phyloP scores from a whole-genome alignment of 495 filamentous ascomycete species.

The Rhypophila decipiens region DNA sequence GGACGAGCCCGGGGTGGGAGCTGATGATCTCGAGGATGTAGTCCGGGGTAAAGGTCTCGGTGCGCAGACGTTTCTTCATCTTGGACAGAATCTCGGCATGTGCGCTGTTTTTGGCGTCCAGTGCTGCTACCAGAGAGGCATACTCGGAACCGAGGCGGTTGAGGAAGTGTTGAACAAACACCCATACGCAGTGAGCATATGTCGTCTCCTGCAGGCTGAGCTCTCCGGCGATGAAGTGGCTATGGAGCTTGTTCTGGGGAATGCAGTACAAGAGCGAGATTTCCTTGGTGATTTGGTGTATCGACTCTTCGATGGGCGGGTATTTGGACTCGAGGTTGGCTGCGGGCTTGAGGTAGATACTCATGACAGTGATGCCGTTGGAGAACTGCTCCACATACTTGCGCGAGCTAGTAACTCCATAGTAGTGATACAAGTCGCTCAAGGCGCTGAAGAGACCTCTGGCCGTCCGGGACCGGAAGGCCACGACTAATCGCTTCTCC shows the following conservation, averaged over 20 bases:
- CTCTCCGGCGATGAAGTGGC: constrained; percentile 77
- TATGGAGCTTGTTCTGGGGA: constrained; percentile 91
- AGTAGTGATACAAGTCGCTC: constrained; percentile 97
- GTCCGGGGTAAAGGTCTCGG: constrained; percentile 94
- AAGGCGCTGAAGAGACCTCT: constrained; percentile 91
- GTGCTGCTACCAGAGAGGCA: constrained; percentile 70
- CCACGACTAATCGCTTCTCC: constrained; percentile 90
- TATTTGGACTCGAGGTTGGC: constrained; percentile 42
- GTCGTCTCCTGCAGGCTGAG: constrained; percentile 94
- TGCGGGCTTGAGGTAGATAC: constrained; percentile 79
- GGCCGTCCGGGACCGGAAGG: constrained; percentile 87
- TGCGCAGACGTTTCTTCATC: constrained; percentile 90
- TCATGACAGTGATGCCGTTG: constrained; percentile 95
- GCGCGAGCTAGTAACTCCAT: constrained; percentile 88
- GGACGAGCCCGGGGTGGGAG: constrained; percentile 81
- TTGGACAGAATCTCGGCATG: constrained; percentile 90
- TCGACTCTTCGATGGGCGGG: constrained; percentile 74
- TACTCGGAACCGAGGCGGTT: constrained; percentile 94
- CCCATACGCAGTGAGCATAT: constrained; percentile 95
- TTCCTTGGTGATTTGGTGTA: constrained; percentile 99
- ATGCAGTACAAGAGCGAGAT: constrained; percentile 95
- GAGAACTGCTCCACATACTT: constrained; percentile 99
- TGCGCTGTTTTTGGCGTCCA: constrained; percentile 65
- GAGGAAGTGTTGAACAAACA: constrained; percentile 94
- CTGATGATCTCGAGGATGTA: constrained; percentile 97